A percentile compares a stretch with the other conserved stretches of the same genome.
Evolutionary conservation across 2,329 filamentous ascomycete species (phyloP).

Genomic region (Juglanconis sp.): DNA sequence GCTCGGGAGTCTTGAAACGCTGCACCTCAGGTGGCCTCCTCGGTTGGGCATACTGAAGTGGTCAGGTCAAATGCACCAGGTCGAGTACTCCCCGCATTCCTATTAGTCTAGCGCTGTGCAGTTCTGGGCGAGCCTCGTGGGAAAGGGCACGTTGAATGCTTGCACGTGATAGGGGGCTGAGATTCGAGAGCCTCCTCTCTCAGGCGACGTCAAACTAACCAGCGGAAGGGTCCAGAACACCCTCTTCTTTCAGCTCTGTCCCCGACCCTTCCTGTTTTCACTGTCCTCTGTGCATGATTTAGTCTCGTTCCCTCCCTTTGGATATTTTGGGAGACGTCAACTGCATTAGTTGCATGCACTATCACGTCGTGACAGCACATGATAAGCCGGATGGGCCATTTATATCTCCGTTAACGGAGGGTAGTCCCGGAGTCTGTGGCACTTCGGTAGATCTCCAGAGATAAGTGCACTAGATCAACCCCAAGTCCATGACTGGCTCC

Average conservation of each 20-base stretch:
- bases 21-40: neutral
- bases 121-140: constrained; percentile 4
- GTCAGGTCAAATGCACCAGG: neutral
- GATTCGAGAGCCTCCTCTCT: constrained; percentile 7
- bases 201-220: neutral
- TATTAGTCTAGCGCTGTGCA: neutral
- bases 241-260: neutral
- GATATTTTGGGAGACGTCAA: neutral
- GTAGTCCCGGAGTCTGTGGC: neutral
- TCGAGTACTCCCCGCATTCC: neutral
- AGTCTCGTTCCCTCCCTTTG: neutral
- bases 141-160: constrained; percentile 6
- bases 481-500: neutral
- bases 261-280: neutral
- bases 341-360: constrained; percentile 10
- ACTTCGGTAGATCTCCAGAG: neutral
- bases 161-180: neutral
- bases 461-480: neutral
- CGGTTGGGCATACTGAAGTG: neutral
- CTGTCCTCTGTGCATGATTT: neutral
- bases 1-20: neutral
- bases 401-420: constrained; percentile 12
- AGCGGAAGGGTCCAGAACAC: constrained; percentile 2
- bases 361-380: constrained; percentile 6
- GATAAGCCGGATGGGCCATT: constrained; percentile 4